Evolutionary conservation across 306 rosid species (phyloP).

Genomic region (Vachellia collinsii): DNA sequence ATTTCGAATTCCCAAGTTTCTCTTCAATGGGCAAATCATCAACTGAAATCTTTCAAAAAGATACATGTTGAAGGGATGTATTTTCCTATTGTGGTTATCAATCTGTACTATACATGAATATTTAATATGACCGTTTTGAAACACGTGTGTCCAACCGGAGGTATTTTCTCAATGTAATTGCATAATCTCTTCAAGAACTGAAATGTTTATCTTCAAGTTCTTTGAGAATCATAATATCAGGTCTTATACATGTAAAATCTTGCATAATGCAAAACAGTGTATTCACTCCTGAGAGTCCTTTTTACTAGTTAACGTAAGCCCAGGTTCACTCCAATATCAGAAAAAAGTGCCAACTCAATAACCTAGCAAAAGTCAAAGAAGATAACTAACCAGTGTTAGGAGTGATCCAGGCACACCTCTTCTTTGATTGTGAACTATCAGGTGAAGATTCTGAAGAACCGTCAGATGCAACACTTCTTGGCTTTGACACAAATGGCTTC

Average conservation of each 20-base stretch:
- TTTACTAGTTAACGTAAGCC: constrained; percentile 22
- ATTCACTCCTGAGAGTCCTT: constrained; percentile 10
- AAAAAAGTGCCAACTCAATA: constrained; percentile 13
- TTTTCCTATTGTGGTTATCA: constrained; percentile 6
- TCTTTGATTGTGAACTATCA: constrained; percentile 57
- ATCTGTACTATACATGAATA: not conserved
- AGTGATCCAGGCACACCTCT: constrained; percentile 89
- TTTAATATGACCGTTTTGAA: constrained; percentile 1
- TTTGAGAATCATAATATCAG: constrained; percentile 14
- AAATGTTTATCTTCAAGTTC: constrained; percentile 14
- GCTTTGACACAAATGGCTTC: constrained; percentile 63
- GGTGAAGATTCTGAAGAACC: constrained; percentile 63
- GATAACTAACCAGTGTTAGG: constrained; percentile 77
- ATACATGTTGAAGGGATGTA: not conserved
- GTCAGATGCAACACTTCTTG: constrained; percentile 81
- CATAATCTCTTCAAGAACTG: constrained; percentile 26
- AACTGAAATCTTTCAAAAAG: constrained; percentile 22
- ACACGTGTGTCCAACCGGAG: constrained; percentile 1
- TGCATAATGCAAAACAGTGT: constrained; percentile 3
- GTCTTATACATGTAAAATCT: constrained; percentile 11
- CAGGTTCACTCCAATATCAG: constrained; percentile 6
- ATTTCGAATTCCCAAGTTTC: constrained; percentile 23
- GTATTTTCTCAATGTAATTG: not conserved
- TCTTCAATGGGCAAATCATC: constrained; percentile 24
- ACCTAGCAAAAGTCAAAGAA: not conserved